Percentiles rank a stretch among this genome's conserved stretches.
Evolutionary conservation across 768 basidiomycete genomes (phyloP).

Genomic region (Cytidiella melzeri): DNA sequence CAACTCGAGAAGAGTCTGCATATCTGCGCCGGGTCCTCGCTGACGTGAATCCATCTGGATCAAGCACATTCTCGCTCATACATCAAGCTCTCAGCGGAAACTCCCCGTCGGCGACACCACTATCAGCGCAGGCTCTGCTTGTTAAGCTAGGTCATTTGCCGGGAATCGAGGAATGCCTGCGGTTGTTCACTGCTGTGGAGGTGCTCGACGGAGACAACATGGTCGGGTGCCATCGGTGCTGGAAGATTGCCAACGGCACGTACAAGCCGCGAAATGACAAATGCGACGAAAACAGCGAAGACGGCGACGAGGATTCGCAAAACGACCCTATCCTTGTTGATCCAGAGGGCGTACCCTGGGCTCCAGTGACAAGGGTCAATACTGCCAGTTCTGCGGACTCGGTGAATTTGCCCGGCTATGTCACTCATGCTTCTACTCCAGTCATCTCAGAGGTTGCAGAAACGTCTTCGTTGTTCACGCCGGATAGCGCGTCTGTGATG

Average conservation of each 20-base stretch:
- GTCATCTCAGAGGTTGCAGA: conserved; percentile 5
- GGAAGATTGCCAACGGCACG: conserved; percentile 80
- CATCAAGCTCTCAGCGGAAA: conserved; percentile 25
- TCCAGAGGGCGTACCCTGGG: background rate
- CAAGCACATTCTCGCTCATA: conserved; percentile 46
- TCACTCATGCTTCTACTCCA: conserved; percentile 10
- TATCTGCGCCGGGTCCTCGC: conserved; percentile 68
- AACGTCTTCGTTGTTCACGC: conserved; percentile 10
- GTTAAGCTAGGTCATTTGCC: conserved; percentile 44
- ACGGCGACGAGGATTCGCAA: conserved; percentile 17
- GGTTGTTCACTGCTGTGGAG: conserved; percentile 91
- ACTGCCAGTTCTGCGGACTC: background rate
- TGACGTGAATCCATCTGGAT: conserved; percentile 43
- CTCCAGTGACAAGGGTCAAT: background rate
- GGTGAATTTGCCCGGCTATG: background rate
- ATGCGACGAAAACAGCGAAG: conserved; percentile 5
- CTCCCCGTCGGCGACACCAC: conserved; percentile 22
- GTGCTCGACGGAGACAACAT: conserved; percentile 90
- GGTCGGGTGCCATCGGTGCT: conserved; percentile 90
- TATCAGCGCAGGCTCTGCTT: conserved; percentile 34
- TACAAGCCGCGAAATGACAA: conserved; percentile 29
- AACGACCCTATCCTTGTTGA: background rate
- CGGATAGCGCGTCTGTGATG: conserved; percentile 15
- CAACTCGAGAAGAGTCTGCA: conserved; percentile 48
- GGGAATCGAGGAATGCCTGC: conserved; percentile 72